A percentile compares a stretch with the other conserved stretches of the same genome.
phyloP scores from a whole-genome alignment of 2,329 filamentous ascomycete genomes.

The Akanthomyces dipterigenus region DNA sequence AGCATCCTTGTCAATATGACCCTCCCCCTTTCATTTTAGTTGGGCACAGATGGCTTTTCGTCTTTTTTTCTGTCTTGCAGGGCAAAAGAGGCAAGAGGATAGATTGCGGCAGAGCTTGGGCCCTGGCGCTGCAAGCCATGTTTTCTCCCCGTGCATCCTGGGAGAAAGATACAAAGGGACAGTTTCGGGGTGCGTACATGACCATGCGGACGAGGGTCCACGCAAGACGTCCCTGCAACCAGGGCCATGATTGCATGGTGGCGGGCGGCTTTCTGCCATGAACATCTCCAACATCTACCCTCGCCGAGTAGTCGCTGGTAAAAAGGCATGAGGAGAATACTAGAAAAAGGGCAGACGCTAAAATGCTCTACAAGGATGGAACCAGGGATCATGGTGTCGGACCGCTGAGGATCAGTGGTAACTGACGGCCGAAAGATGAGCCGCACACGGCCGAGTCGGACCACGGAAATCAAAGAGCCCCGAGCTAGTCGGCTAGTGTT shows the following conservation, averaged over 20 bases:
- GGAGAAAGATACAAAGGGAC: background rate
- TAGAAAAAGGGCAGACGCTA: too few species aligned
- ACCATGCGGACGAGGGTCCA: too few species aligned
- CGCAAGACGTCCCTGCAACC: too few species aligned
- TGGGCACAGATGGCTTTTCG: too few species aligned
- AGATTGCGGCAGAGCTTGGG: background rate
- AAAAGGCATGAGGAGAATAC: too few species aligned
- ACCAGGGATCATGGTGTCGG: background rate
- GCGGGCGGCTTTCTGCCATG: too few species aligned
- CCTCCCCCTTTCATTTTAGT: background rate
- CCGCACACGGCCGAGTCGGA: slow-evolving; percentile 3
- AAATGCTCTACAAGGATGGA: too few species aligned
- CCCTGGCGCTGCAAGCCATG: background rate
- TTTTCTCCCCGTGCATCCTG: background rate
- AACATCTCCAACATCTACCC: too few species aligned
- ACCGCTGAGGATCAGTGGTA: background rate
- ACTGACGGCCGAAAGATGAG: background rate
- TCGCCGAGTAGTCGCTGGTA: too few species aligned
- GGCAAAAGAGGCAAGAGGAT: background rate
- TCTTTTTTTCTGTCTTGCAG: background rate
- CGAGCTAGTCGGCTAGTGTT: too few species aligned
- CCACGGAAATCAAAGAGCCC: background rate
- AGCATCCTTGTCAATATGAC: background rate
- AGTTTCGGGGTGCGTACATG: background rate
- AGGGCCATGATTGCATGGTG: too few species aligned